phyloP scores from a whole-genome alignment of 495 filamentous ascomycete species.

The Hapsidospora chrysogenum region DNA sequence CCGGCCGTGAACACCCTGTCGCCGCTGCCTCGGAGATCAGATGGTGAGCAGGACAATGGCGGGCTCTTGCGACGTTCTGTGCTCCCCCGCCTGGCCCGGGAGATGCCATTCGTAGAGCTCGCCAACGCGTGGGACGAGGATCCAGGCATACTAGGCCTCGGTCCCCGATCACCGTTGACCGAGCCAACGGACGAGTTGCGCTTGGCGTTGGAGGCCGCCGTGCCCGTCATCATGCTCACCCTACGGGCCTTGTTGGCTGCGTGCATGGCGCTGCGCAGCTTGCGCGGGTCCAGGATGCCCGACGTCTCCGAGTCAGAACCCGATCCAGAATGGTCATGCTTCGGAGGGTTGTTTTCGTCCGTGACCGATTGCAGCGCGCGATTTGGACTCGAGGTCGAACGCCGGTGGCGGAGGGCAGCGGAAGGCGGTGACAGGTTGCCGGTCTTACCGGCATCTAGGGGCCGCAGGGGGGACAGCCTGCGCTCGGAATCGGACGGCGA shows the following conservation, averaged over 20 bases:
- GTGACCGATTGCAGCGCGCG: conserved; percentile 9
- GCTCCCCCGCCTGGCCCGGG: conserved; percentile 20
- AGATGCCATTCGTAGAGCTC: conserved; percentile 28
- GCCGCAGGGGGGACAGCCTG: conserved; percentile 34
- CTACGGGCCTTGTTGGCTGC: conserved; percentile 24
- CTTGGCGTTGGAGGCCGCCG: conserved; percentile 10
- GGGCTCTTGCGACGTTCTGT: conserved; percentile 23
- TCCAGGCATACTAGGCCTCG: conserved; percentile 12
- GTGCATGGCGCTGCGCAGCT: conserved; percentile 28
- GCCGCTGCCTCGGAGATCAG: conserved; percentile 7
- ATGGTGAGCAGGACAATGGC: conserved; percentile 27
- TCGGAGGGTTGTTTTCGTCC: conserved; percentile 23
- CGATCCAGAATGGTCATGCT: conserved; percentile 2
- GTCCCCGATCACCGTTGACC: background rate
- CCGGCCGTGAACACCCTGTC: conserved; percentile 17
- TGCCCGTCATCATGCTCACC: conserved; percentile 15
- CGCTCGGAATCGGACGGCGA: conserved; percentile 50
- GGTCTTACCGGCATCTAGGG: conserved; percentile 4
- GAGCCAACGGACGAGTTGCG: conserved; percentile 19
- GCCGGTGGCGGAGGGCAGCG: background rate
- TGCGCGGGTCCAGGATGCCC: conserved; percentile 20
- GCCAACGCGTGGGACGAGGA: conserved; percentile 15
- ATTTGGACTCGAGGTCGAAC: background rate
- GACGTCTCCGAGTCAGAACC: conserved; percentile 27
- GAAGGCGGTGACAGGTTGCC: conserved; percentile 23